These are phyloP conservation scores for Acanthamoeba rhysodes DNA, from an alignment of 208 protist genomes.

Conservation along the genomic window DNA sequence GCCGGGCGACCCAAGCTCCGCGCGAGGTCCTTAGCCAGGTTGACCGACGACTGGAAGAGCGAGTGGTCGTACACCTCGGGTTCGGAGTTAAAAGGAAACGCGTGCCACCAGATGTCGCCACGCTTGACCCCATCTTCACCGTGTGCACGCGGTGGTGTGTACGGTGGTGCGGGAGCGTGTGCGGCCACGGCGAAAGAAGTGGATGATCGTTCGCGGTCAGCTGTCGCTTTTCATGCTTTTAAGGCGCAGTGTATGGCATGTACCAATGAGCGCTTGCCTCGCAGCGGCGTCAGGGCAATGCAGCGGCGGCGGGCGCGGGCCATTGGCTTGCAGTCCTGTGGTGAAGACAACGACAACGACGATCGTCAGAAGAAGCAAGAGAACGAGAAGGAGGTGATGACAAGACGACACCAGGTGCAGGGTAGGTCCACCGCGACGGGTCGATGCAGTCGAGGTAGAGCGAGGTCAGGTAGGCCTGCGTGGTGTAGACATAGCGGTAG, in stretches of 20 bases:
- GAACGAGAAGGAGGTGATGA: no score
- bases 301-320: conserved; percentile 8
- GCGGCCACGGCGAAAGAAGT: no score
- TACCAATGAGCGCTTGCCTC: conserved; percentile 5
- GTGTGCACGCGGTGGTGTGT: not conserved
- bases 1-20: conserved; percentile 40
- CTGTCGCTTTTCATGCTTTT: no score
- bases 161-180: not conserved
- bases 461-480: conserved; percentile 20
- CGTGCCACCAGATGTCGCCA: conserved; percentile 51
- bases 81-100: conserved; percentile 61
- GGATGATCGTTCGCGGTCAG: no score
- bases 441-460: conserved; percentile 60
- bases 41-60: conserved; percentile 47
- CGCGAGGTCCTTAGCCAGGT: conserved; percentile 15
- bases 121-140: conserved; percentile 31
- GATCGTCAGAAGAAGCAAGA: not conserved
- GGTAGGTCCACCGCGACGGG: not conserved
- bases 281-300: not conserved
- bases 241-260: not conserved
- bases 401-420: not conserved
- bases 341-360: not conserved
- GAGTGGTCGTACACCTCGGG: conserved; percentile 42
- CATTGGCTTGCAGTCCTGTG: conserved; percentile 10
- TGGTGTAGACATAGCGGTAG: conserved; percentile 27